Evolutionary conservation across 2,329 filamentous ascomycete species (phyloP).

Genomic region (Colletotrichum horii): DNA sequence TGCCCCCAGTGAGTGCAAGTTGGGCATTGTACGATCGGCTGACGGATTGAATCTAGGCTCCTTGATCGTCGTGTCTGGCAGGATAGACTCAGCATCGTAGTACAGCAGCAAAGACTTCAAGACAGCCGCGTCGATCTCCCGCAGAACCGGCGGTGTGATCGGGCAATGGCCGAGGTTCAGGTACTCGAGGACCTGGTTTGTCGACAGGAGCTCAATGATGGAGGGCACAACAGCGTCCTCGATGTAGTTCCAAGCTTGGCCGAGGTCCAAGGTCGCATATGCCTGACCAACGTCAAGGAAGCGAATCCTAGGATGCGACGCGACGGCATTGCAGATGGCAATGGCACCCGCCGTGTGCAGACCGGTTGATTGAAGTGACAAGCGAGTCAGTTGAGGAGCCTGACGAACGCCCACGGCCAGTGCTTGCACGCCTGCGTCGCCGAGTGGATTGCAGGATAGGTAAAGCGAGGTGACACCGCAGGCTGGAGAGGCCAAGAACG

Average conservation of each 20-base stretch:
- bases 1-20: not conserved
- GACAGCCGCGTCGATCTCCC: conserved; percentile 32
- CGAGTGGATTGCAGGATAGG: conserved; percentile 42
- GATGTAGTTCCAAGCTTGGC: conserved; percentile 52
- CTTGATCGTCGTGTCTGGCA: conserved; percentile 29
- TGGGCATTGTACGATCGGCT: conserved; percentile 5
- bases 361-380: conserved; percentile 49
- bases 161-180: conserved; percentile 46
- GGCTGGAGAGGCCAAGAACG: conserved; percentile 35
- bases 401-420: conserved; percentile 35
- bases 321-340: conserved; percentile 40
- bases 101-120: conserved; percentile 39
- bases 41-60: conserved; percentile 34
- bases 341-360: conserved; percentile 43
- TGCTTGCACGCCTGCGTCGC: conserved; percentile 33
- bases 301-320: conserved; percentile 37
- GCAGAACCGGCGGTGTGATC: conserved; percentile 32
- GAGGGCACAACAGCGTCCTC: conserved; percentile 39
- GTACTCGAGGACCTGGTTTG: conserved; percentile 39
- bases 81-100: conserved; percentile 41
- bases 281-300: conserved; percentile 50
- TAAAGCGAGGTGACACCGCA: conserved; percentile 41
- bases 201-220: conserved; percentile 37
- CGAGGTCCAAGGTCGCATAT: conserved; percentile 50
- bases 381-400: conserved; percentile 37